Percentiles rank a stretch among this genome's conserved stretches.
Conservation (phyloP, 805 yeast genomes). For the Barnettozyma populi region DNA sequence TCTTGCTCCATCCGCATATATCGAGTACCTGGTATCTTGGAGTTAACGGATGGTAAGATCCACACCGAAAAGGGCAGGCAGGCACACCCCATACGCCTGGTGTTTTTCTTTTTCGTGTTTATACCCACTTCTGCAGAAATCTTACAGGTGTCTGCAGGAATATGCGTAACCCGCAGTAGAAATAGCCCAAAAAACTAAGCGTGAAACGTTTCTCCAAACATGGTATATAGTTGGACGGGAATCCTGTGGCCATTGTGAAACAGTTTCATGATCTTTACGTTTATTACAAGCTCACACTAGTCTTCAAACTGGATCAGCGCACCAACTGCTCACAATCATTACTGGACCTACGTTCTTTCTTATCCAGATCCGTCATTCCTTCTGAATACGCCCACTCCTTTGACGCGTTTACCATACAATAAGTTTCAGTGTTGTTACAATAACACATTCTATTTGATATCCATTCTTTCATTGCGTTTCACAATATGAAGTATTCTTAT, state of each 20-base stretch:
- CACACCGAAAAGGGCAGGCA: background rate
- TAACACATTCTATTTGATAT: too few species aligned
- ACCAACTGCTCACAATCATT: background rate
- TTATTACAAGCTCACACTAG: background rate
- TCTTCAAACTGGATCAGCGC: background rate
- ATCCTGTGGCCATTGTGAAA: background rate
- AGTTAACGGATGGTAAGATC: too few species aligned
- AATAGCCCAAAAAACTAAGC: background rate
- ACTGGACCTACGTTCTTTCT: background rate
- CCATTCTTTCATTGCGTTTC: background rate
- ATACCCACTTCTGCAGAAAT: background rate
- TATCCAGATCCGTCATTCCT: background rate
- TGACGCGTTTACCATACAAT: conserved; percentile 6
- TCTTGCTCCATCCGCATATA: too few species aligned
- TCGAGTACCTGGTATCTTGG: too few species aligned
- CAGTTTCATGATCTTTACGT: background rate
- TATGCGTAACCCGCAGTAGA: background rate
- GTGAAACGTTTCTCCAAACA: background rate
- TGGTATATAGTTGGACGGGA: background rate
- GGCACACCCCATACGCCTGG: background rate
- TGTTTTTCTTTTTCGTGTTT: background rate
- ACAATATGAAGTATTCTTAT: conserved; percentile 21
- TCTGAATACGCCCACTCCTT: background rate
- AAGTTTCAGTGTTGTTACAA: too few species aligned
- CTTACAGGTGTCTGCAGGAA: background rate